Evolutionary conservation across 208 protist species (phyloP).

Genomic region (Crithidia bombi): DNA sequence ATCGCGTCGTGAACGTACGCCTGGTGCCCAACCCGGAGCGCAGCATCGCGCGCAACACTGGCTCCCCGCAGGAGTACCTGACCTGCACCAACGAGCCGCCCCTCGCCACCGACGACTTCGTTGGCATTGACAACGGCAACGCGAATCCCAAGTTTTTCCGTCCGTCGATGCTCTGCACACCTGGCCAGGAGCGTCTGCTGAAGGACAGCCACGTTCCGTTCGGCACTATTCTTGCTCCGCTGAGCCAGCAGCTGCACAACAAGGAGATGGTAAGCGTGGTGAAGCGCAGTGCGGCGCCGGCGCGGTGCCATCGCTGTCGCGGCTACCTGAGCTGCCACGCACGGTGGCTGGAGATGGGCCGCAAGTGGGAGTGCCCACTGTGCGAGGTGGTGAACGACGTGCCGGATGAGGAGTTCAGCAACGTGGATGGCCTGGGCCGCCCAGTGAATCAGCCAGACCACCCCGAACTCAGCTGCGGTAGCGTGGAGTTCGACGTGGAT

Average conservation of each 20-base stretch:
- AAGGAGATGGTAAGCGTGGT: conserved; percentile 80
- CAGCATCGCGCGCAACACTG: conserved; percentile 51
- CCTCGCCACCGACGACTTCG: conserved; percentile 72
- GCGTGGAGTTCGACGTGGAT: conserved; percentile 91
- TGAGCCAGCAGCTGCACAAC: conserved; percentile 72
- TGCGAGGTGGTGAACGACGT: conserved; percentile 88
- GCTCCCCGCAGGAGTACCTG: conserved; percentile 42
- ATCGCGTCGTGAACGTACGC: conserved; percentile 54
- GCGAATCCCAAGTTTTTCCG: conserved; percentile 92
- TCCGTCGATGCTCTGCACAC: conserved; percentile 64
- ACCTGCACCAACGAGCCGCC: conserved; percentile 65
- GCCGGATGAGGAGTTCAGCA: conserved; percentile 76
- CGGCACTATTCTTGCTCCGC: conserved; percentile 84
- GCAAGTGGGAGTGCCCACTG: conserved; percentile 89
- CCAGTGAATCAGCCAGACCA: conserved; percentile 63
- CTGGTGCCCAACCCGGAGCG: conserved; percentile 61
- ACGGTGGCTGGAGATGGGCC: conserved; percentile 86
- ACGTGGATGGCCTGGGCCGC: conserved; percentile 77
- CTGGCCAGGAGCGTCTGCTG: conserved; percentile 56
- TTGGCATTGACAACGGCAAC: conserved; percentile 89
- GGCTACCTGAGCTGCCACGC: conserved; percentile 92
- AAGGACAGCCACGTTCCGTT: conserved; percentile 81
- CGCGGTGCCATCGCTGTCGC: conserved; percentile 94
- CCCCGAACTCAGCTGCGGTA: conserved; percentile 73
- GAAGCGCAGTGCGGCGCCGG: conserved; percentile 55